A percentile compares a stretch with the other conserved stretches of the same genome.
Evolutionary conservation across 192 early-diverging fungal species (phyloP).

Genomic region (Gonapodya prolifera): DNA sequence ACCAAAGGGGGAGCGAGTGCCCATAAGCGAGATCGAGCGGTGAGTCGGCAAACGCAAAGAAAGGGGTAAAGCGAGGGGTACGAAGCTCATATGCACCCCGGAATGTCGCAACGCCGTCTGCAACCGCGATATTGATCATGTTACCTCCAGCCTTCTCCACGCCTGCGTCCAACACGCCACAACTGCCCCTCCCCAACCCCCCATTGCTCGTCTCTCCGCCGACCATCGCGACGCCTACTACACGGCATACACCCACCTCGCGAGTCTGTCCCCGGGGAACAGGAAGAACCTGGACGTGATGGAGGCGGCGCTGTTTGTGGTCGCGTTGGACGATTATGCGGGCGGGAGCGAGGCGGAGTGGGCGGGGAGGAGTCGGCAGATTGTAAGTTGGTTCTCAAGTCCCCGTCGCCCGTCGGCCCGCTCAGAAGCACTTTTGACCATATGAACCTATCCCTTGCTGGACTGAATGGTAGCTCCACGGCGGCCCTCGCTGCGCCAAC

Average conservation of each 20-base stretch:
- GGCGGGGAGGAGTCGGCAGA: constrained; percentile 76
- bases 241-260: constrained; percentile 49
- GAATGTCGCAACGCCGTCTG: constrained; percentile 12
- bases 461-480: constrained; percentile 56
- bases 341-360: too few relatives aligned
- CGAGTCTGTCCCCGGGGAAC: constrained; percentile 44
- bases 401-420: constrained; percentile 37
- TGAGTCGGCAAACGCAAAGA: too few relatives aligned
- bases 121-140: background rate
- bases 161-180: background rate
- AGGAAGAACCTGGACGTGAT: constrained; percentile 42
- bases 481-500: constrained; percentile 53
- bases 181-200: constrained; percentile 25
- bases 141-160: too few relatives aligned
- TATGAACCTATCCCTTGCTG: too few relatives aligned
- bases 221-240: constrained; percentile 68
- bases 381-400: constrained; percentile 12
- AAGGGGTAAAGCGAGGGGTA: too few relatives aligned
- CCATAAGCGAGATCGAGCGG: constrained; percentile 56
- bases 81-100: constrained; percentile 39
- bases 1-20: constrained; percentile 34
- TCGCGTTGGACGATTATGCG: constrained; percentile 60
- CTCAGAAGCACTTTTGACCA: constrained; percentile 47
- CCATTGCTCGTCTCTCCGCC: constrained; percentile 56
- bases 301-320: constrained; percentile 59